phyloP scores from a whole-genome alignment of 75 land plant species.

The Isoetes taiwanensis region DNA sequence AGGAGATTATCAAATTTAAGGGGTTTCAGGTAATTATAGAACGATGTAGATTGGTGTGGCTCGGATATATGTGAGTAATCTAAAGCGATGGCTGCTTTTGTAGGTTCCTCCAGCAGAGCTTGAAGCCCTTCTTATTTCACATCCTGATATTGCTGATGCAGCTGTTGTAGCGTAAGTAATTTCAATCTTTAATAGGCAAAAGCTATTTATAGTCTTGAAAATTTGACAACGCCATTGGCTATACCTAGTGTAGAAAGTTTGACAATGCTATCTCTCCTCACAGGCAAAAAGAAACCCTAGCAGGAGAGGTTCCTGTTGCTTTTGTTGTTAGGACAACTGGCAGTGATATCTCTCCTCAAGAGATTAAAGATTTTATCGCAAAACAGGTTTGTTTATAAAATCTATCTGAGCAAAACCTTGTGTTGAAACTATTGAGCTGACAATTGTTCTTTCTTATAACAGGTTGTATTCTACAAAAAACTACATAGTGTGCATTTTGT shows the following conservation, averaged over 20 bases:
- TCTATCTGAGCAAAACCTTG: no score
- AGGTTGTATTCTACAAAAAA: conserved; percentile 71
- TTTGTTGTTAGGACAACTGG: conserved; percentile 32
- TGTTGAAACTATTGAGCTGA: neutral
- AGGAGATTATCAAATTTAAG: conserved; percentile 81
- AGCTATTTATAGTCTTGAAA: neutral
- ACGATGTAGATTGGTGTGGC: no score
- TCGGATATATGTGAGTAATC: neutral
- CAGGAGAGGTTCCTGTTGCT: conserved; percentile 50
- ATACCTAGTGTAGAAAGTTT: no score
- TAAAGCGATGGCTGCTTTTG: neutral
- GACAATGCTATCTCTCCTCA: no score
- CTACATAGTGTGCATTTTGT: conserved; percentile 40
- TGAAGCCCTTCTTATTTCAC: conserved; percentile 66
- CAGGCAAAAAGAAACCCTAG: conserved; percentile 33
- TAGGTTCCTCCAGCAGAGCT: conserved; percentile 89
- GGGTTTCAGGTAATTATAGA: conserved; percentile 56
- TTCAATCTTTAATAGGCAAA: neutral
- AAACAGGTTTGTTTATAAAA: no score
- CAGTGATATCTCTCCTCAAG: conserved; percentile 27
- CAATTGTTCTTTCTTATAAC: neutral
- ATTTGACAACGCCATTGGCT: no score
- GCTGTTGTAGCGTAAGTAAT: conserved; percentile 77
- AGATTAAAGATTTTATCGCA: conserved; percentile 35
- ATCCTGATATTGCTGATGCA: conserved; percentile 62